A percentile compares a stretch with the other conserved stretches of the same genome.
These are phyloP conservation scores for Spathaspora boniae DNA, from an alignment of 805 yeast species.

Conservation along the genomic window DNA sequence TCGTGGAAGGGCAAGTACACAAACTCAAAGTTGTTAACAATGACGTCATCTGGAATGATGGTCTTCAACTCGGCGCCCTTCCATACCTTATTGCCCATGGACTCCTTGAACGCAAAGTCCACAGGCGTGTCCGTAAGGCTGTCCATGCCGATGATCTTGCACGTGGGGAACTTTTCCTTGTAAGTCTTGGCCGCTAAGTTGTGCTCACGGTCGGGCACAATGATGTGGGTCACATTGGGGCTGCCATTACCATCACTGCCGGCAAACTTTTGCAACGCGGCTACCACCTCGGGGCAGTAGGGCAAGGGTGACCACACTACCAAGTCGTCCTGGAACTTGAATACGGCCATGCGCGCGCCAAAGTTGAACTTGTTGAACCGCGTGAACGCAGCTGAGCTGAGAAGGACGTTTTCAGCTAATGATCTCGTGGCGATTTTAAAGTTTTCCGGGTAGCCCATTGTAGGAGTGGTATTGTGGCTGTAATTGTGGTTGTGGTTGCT, in stretches of 20 bases:
- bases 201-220: constrained; percentile 65
- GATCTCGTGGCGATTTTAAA: constrained; percentile 28
- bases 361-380: constrained; percentile 29
- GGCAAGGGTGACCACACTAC: constrained; percentile 62
- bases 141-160: constrained; percentile 54
- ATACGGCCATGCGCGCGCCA: constrained; percentile 42
- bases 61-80: constrained; percentile 21
- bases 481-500: constrained; percentile 2
- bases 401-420: constrained; percentile 31
- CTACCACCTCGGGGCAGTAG: constrained; percentile 42
- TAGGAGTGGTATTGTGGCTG: background rate
- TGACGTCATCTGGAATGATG: constrained; percentile 35
- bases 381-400: constrained; percentile 32
- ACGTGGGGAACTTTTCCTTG: constrained; percentile 46
- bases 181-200: constrained; percentile 58
- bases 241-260: constrained; percentile 26
- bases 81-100: constrained; percentile 31
- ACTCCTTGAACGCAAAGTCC: constrained; percentile 26
- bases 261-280: constrained; percentile 31
- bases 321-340: constrained; percentile 25
- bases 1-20: constrained; percentile 53
- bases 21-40: constrained; percentile 47
- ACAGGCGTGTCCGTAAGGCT: constrained; percentile 15
- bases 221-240: constrained; percentile 40
- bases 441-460: constrained; percentile 34